Evolutionary conservation across 345 rosid species (phyloP), one percentile per base, ranked within the genome.

Genomic region (Eucalyptus brandiana): DNA sequence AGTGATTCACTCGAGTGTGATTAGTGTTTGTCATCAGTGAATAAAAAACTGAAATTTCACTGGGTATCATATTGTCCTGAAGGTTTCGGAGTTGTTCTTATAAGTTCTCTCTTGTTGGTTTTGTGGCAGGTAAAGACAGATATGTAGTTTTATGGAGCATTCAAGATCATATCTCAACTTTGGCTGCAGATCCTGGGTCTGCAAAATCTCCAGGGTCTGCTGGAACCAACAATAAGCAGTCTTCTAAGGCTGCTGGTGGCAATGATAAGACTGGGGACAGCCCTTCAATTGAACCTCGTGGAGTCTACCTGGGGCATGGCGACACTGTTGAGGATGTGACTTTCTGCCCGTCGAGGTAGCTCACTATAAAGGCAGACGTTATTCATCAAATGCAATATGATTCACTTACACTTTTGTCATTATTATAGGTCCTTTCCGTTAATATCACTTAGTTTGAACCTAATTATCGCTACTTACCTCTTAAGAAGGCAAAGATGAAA

Each of bases 321-420:
- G 94, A 93, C 90, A 95, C 96, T 24, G 96, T 95, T 91, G 97
- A 95, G 91, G 96, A 95, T 87, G 97, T 95, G 86, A 93, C 93
- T 42, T 95, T 95, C 90, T 94, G 96, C 90, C 96, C 96, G 18
- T 91, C 96, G 21, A 95, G 95, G 97, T 94, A 93, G 49, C 87
- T 90, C 58, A 53, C 54, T 87, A 49, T 53, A 40, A n/a, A 80
- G 19, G 42, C 47, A 40, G 28, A 76, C 28, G 0, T 76, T 44
- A 40, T 76, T 76, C 14, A 76, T 40, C 14, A 24, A 40, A 76
- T 40, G 83, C 30, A 21, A 76, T 76, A 21, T 12, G 30, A 76
- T 76, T 40, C 47, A 40, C 2, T 5, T 10, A 37, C 23, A 88
- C 51, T 87, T 23, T 58, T 32, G 30, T 80, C 19, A 86, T 37